phyloP scores from a whole-genome alignment of 2,329 filamentous ascomycete species.

The Cytospora leucostoma region DNA sequence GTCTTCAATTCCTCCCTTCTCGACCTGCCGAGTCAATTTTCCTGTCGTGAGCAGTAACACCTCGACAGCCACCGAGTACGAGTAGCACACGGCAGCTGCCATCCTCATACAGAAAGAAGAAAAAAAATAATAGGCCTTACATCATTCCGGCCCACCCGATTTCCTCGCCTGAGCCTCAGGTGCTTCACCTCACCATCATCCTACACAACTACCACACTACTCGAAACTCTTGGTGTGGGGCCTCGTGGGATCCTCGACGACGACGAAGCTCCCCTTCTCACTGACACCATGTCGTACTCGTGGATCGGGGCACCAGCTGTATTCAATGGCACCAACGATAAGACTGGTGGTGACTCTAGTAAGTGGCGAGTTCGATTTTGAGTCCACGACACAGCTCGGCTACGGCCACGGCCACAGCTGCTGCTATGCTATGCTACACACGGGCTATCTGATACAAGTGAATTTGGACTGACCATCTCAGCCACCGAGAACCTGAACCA shows the following conservation, averaged over 20 bases:
- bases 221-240: neutral
- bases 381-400: neutral
- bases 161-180: neutral
- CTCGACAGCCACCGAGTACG: neutral
- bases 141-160: conserved; percentile 2
- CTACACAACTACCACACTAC: neutral
- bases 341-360: conserved; percentile 78
- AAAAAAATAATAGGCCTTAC: neutral
- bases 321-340: conserved; percentile 65
- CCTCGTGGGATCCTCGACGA: conserved; percentile 3
- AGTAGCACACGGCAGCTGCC: conserved; percentile 15
- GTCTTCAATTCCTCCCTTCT: neutral
- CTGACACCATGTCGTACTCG: conserved; percentile 55
- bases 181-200: neutral
- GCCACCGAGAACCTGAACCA: conserved; percentile 88
- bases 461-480: conserved; percentile 40
- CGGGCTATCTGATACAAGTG: conserved; percentile 1
- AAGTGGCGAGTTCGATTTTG: conserved; percentile 43
- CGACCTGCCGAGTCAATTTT: neutral
- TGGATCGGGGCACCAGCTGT: conserved; percentile 58
- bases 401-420: no score
- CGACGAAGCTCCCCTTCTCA: conserved; percentile 1
- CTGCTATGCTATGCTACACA: neutral
- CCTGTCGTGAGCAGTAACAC: conserved; percentile 21
- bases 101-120: conserved; percentile 3